Base-by-base conservation (phyloP, 495 filamentous ascomycete species). In the Glutinoglossum americanum region DNA sequence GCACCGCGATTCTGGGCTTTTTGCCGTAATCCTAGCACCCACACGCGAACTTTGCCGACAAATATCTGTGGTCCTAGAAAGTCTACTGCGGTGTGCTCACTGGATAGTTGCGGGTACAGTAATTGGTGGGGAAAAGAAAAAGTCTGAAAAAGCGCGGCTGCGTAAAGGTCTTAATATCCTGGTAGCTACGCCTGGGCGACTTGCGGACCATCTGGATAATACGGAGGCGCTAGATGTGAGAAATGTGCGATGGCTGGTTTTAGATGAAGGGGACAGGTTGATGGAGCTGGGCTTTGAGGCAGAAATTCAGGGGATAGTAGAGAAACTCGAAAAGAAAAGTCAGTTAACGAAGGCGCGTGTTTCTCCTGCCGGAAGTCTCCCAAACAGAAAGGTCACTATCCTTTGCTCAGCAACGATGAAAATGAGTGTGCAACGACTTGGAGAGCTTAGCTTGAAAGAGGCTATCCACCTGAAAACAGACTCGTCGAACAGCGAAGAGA, bases 201-300 rank as follows among this genome's bases (percentile, higher is more conserved):
- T 98, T 56, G 81, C 78, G 1, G 92, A 97, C 71, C 92, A 98
- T 68, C 64, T 98, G 21, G 83, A 94, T 55, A 87, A 94, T 60
- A 98, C 92, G 1, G 78, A 93, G 69, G 85, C 80, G 3, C 71
- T 98, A 61, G 83, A 94, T 61, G 83, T 95, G 23, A 84, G 84
- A 62, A 88, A 83, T 32, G 89, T 95, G 17, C 73, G 90, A 57
- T 98, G 92, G 92, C 70, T 98, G 23, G 81, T 98, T 0, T 73
- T 97, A 49, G 92, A 98, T 63, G 92, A 98, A 67, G 92, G 92
- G 28, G 92, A 98, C 74, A 74, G 93, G 19, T 72, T 98, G 68
- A 93, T 96, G 88, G 92, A 98, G 64, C 74, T 97, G 68, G 92
- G 92, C 0, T 97, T 98, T 62, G 92, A 96, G 70, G 79, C 94